A percentile compares a stretch with the other conserved stretches of the same genome.
Evolutionary conservation across 441 rosid species (phyloP).

Genomic region (Macaranga tanarius): DNA sequence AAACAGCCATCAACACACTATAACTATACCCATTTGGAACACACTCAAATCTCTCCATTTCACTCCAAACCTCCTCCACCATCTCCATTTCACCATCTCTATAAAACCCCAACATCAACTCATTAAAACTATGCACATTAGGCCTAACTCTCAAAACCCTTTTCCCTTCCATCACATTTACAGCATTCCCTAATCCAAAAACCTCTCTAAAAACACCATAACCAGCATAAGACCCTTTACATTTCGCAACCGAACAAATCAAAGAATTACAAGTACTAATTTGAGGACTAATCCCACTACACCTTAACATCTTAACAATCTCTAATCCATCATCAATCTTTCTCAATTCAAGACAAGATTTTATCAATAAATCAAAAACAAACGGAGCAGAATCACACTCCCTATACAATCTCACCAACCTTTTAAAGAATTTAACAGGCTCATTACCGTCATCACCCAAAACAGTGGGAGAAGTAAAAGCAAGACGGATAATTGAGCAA

Average conservation of each 20-base stretch:
- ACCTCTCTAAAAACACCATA: conserved; percentile 44
- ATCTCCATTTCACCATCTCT: conserved; percentile 53
- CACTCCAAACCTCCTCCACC: conserved; percentile 62
- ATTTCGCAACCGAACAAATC: conserved; percentile 44
- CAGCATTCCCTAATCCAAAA: conserved; percentile 15
- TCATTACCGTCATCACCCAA: conserved; percentile 4
- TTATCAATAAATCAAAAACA: conserved; percentile 67
- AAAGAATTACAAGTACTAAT: conserved; percentile 58
- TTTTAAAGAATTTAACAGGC: conserved; percentile 40
- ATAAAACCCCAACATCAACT: conserved; percentile 59
- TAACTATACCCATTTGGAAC: conserved; percentile 46
- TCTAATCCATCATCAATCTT: conserved; percentile 51
- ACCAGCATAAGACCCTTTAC: conserved; percentile 44
- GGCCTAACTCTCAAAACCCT: conserved; percentile 36
- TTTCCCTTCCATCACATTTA: conserved; percentile 28
- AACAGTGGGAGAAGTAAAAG: conserved; percentile 36
- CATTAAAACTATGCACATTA: conserved; percentile 59
- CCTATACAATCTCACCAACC: conserved; percentile 52
- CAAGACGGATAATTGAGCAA: conserved; percentile 40
- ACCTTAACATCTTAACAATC: conserved; percentile 53
- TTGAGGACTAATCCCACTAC: conserved; percentile 53
- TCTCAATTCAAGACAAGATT: conserved; percentile 59
- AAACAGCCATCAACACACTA: conserved; percentile 50
- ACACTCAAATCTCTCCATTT: conserved; percentile 51
- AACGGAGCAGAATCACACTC: conserved; percentile 86